Conservation (phyloP, 2,329 filamentous ascomycete species). For the Alternaria consortialis region DNA sequence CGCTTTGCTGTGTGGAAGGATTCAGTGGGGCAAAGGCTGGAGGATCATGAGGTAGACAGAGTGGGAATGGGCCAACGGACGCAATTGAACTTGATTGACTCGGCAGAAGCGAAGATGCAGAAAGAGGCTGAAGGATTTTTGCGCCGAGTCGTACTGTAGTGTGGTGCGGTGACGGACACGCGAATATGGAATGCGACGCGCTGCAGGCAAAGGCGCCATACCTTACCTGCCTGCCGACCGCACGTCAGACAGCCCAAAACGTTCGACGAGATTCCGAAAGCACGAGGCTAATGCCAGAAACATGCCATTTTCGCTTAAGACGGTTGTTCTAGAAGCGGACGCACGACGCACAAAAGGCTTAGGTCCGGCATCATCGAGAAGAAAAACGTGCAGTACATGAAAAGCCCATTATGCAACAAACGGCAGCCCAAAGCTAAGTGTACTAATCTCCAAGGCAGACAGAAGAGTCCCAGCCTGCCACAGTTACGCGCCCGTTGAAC, state of each 20-base stretch:
- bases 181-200: not conserved
- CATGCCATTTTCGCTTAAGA: conserved; percentile 3
- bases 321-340: conserved; percentile 4
- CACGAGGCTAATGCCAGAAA: conserved; percentile 2
- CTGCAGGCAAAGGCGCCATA: not conserved
- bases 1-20: conserved; percentile 2
- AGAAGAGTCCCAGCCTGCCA: not conserved
- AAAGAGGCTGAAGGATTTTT: conserved; percentile 3
- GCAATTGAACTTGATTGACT: not conserved
- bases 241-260: not conserved
- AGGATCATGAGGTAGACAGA: not conserved
- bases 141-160: not conserved
- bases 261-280: not conserved
- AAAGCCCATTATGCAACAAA: conserved; percentile 1
- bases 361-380: conserved; percentile 1
- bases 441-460: not conserved
- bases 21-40: conserved; percentile 1
- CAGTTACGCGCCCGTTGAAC: conserved; percentile 4
- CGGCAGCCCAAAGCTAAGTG: not conserved
- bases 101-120: conserved; percentile 1
- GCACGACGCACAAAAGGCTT: not conserved
- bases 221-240: not conserved
- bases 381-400: not conserved
- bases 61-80: not conserved
- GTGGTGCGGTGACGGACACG: not conserved